phyloP scores from a whole-genome alignment of 495 filamentous ascomycete species.

The Talaromyces thailandensis region DNA sequence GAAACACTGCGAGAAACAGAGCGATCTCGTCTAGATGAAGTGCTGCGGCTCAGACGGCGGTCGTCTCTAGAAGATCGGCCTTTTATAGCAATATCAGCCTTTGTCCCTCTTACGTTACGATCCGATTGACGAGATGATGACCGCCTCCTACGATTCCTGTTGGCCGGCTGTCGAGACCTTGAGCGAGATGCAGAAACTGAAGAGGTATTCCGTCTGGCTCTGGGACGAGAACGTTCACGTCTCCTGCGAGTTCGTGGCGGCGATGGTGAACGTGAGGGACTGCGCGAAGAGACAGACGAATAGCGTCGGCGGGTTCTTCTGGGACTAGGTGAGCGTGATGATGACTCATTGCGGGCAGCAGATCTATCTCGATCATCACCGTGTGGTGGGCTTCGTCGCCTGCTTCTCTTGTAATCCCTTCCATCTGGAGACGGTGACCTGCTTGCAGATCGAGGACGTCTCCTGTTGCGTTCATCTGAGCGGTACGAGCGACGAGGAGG shows the following conservation, averaged over 20 bases:
- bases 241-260: constrained; percentile 21
- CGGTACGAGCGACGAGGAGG: constrained; percentile 29
- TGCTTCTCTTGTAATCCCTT: constrained; percentile 24
- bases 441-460: constrained; percentile 27
- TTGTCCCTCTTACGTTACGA: constrained; percentile 13
- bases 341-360: constrained; percentile 38
- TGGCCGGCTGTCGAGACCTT: constrained; percentile 17
- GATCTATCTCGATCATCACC: constrained; percentile 45
- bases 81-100: constrained; percentile 39
- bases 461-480: constrained; percentile 18
- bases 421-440: constrained; percentile 30
- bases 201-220: constrained; percentile 21
- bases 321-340: constrained; percentile 54
- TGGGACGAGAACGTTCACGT: constrained; percentile 23
- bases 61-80: constrained; percentile 26
- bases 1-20: constrained; percentile 27
- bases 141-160: constrained; percentile 24
- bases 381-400: constrained; percentile 33
- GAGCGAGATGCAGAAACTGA: constrained; percentile 41
- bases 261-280: constrained; percentile 30
- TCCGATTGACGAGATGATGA: constrained; percentile 25
- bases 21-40: constrained; percentile 30
- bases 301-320: constrained; percentile 42
- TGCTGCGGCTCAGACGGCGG: constrained; percentile 32
- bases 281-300: constrained; percentile 37